A percentile compares a stretch with the other conserved stretches of the same genome.
Evolutionary conservation across 495 filamentous ascomycete genomes (phyloP).

Genomic region (Daldinia concentrica): DNA sequence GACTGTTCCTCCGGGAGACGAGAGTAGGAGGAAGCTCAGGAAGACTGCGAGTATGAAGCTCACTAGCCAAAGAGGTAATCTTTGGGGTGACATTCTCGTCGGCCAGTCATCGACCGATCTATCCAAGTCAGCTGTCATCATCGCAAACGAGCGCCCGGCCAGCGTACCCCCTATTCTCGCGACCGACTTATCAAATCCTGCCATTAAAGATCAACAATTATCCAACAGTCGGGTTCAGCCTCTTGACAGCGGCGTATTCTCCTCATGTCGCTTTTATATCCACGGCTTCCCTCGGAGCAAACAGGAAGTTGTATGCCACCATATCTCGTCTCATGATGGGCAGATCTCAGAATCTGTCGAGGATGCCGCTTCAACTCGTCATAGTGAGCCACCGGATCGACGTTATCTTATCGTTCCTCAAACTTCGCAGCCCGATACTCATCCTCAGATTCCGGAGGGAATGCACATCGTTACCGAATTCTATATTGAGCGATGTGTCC

Average conservation of each 20-base stretch:
- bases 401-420: constrained; percentile 64
- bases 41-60: constrained; percentile 82
- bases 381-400: constrained; percentile 34
- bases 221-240: constrained; percentile 11
- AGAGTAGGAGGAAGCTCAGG: constrained; percentile 75
- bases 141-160: neutral
- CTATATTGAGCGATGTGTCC: constrained; percentile 90
- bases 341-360: constrained; percentile 55
- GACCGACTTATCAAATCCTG: neutral
- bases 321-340: constrained; percentile 58
- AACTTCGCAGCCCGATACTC: constrained; percentile 49
- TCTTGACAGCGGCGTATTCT: constrained; percentile 56
- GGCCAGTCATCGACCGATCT: constrained; percentile 42
- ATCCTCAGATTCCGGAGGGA: constrained; percentile 50
- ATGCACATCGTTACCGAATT: constrained; percentile 79
- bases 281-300: constrained; percentile 66
- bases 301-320: constrained; percentile 54
- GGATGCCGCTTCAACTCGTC: constrained; percentile 48
- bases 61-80: constrained; percentile 76
- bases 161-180: constrained; percentile 21
- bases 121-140: constrained; percentile 10
- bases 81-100: constrained; percentile 89
- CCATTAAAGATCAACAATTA: constrained; percentile 20
- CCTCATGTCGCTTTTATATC: constrained; percentile 68
- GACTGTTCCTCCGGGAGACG: constrained; percentile 42